These are phyloP conservation scores for Fusarium sp. DNA, from an alignment of 2,329 filamentous ascomycete genomes.

Conservation along the genomic window DNA sequence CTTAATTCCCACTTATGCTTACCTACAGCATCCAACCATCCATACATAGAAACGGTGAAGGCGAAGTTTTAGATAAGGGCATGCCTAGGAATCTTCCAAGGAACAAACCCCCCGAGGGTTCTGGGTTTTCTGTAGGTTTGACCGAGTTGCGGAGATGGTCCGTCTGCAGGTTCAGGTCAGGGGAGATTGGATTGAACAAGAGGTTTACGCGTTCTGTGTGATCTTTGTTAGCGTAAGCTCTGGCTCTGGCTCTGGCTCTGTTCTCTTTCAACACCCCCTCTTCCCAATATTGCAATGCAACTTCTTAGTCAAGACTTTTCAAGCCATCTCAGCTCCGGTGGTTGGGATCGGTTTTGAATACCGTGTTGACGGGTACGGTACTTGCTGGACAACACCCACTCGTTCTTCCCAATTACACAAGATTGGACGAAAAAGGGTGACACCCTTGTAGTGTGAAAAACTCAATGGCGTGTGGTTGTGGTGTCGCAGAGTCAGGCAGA, in stretches of 20 bases:
- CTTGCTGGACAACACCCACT: slow-evolving; percentile 14
- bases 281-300: not conserved
- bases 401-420: not conserved
- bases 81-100: slow-evolving; percentile 17
- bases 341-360: slow-evolving; percentile 11
- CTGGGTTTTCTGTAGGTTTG: not conserved
- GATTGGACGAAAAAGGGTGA: not conserved
- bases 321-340: not conserved
- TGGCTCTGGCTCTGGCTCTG: not conserved
- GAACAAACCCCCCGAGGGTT: slow-evolving; percentile 4
- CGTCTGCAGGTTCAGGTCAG: not conserved
- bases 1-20: slow-evolving; percentile 5
- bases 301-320: not conserved
- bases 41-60: not conserved
- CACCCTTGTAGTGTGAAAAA: slow-evolving; percentile 6
- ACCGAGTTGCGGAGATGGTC: slow-evolving; percentile 6
- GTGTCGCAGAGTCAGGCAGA: not conserved
- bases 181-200: slow-evolving; percentile 9
- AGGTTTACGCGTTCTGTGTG: slow-evolving; percentile 9
- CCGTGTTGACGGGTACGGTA: slow-evolving; percentile 13
- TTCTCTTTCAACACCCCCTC: not conserved
- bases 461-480: slow-evolving; percentile 4
- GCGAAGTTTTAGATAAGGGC: not conserved
- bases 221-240: not conserved
- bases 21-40: not conserved